These are phyloP conservation scores for Boeremia lycopersici DNA, from an alignment of 2,329 filamentous ascomycete species.

Conservation along the genomic window DNA sequence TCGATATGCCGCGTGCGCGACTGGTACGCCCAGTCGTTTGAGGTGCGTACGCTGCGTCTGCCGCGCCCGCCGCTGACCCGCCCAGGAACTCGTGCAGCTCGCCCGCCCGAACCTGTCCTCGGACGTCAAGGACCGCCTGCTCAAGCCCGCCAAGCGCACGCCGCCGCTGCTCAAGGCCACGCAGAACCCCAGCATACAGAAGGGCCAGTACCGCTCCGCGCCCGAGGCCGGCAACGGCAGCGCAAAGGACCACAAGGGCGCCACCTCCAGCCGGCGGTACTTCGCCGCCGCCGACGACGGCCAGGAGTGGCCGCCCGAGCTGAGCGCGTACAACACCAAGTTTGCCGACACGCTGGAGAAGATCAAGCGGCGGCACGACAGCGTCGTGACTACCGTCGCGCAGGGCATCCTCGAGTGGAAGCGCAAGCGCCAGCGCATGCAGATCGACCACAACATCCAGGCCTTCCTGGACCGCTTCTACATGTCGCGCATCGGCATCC, in stretches of 20 bases:
- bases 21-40: constrained; percentile 99
- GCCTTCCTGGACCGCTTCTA: constrained; percentile 98
- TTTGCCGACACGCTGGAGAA: constrained; percentile 88
- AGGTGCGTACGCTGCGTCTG: constrained; percentile 64
- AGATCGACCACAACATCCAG: constrained; percentile 97
- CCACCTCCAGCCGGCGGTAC: constrained; percentile 69
- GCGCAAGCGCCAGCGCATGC: constrained; percentile 92
- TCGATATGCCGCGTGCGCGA: constrained; percentile 94
- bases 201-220: constrained; percentile 76
- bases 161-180: constrained; percentile 79
- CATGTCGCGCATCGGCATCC: constrained; percentile 98
- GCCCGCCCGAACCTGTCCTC: constrained; percentile 75
- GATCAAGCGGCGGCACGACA: constrained; percentile 95
- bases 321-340: constrained; percentile 90
- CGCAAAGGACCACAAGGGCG: constrained; percentile 55
- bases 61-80: constrained; percentile 33
- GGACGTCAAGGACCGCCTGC: constrained; percentile 79
- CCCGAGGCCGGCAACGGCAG: constrained; percentile 50
- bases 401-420: constrained; percentile 99
- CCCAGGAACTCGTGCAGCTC: constrained; percentile 87
- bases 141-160: constrained; percentile 66
- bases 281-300: constrained; percentile 91
- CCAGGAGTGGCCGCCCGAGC: constrained; percentile 88
- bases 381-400: constrained; percentile 96
- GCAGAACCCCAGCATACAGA: constrained; percentile 84